Conservation (phyloP, 192 early-diverging fungal genomes). For the Haplosporangium gracile region DNA sequence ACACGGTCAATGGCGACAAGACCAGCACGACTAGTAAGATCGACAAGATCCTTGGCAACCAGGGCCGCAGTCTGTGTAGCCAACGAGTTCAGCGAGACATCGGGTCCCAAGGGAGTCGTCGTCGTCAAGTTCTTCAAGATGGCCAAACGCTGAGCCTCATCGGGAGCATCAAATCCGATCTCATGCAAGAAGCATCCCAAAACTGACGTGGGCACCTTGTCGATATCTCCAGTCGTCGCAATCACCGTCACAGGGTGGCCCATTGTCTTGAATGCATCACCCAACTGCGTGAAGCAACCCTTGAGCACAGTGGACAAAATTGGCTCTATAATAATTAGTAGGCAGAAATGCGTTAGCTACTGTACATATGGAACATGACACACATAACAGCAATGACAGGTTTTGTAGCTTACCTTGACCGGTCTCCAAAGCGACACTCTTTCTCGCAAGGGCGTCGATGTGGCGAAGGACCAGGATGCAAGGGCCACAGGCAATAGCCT, state of each 20-base stretch:
- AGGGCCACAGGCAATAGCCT: conserved; percentile 81
- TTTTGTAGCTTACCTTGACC: conserved; percentile 61
- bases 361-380: neutral
- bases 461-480: conserved; percentile 86
- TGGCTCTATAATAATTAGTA: conserved; percentile 49
- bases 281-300: conserved; percentile 68
- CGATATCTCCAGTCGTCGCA: conserved; percentile 82
- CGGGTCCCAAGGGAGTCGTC: conserved; percentile 73
- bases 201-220: conserved; percentile 83
- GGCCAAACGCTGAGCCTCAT: conserved; percentile 72
- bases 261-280: conserved; percentile 58
- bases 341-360: neutral
- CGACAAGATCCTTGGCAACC: conserved; percentile 86
- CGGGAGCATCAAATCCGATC: conserved; percentile 79
- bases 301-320: conserved; percentile 69
- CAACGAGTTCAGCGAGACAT: conserved; percentile 79
- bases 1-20: conserved; percentile 72
- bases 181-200: conserved; percentile 86
- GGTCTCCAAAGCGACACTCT: conserved; percentile 67
- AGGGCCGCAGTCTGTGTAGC: conserved; percentile 95
- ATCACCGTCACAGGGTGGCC: conserved; percentile 83
- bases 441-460: conserved; percentile 82
- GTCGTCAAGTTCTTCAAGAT: conserved; percentile 75
- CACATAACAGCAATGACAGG: neutral
- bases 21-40: conserved; percentile 81